Percentiles rank a stretch among this genome's conserved stretches.
These are phyloP conservation scores for Cryphonectria radicalis DNA, from an alignment of 2,329 filamentous ascomycete species.

Conservation along the genomic window DNA sequence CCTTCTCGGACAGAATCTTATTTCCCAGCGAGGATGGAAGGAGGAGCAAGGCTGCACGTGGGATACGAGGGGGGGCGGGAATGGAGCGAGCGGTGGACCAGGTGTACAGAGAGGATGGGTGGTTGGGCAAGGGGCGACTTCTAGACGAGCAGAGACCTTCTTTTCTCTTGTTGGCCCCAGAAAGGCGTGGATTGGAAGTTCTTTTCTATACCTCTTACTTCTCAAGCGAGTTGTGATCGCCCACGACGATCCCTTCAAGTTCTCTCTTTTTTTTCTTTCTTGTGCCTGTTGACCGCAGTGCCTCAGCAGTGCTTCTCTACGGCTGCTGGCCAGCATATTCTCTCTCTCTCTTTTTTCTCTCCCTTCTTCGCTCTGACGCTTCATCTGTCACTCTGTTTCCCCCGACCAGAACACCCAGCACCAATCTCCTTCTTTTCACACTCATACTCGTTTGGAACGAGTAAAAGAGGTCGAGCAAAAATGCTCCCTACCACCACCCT, in stretches of 20 bases:
- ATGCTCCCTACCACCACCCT: conserved; percentile 23
- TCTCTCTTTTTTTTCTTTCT: neutral
- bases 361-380: neutral
- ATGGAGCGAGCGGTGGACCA: neutral
- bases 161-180: neutral
- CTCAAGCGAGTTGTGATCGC: conserved; percentile 19
- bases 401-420: neutral
- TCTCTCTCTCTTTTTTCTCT: conserved; percentile 14
- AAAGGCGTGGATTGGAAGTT: conserved; percentile 12
- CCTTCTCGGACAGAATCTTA: conserved; percentile 14
- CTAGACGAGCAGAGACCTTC: conserved; percentile 13
- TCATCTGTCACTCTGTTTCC: conserved; percentile 13
- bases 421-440: neutral
- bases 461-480: conserved; percentile 14
- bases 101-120: neutral
- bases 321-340: conserved; percentile 28
- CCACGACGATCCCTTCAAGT: conserved; percentile 6
- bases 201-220: conserved; percentile 8
- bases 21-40: neutral
- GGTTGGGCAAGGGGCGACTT: conserved; percentile 11
- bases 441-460: neutral
- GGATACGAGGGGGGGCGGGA: neutral
- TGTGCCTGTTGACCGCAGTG: conserved; percentile 26
- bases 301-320: conserved; percentile 27
- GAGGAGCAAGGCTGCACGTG: neutral